Evolutionary conservation across 768 basidiomycete species (phyloP), one percentile per base, ranked within the genome.

Genomic region (Paxillus involutus): DNA sequence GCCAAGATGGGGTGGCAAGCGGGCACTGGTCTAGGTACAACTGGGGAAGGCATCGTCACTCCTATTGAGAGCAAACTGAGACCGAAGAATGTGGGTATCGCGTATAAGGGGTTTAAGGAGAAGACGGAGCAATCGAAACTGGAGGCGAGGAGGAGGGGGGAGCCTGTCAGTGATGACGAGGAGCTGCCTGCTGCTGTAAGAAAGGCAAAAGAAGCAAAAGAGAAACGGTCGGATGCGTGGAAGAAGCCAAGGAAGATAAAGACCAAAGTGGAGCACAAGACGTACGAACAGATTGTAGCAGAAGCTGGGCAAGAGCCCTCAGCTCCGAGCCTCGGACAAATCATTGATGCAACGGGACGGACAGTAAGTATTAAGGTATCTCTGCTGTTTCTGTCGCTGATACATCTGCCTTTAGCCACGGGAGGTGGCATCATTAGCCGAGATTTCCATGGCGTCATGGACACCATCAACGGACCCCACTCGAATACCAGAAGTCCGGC

Each of bases 1-100:
- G 82, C 83, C 30, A 98, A 95, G 75, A 94, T 95, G 88, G 97
- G 97, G 8, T 99, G 97, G 96, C 77, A 86, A 65, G 75, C 86
- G 0, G 96, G 87, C 4, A 78, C 78, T 3, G 94, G 94, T 60
- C 78, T 96, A 9, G 94, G 94, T 57, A 70, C 79, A 1, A 72
- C 73, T 2, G 87, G 88, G 1, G 84, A 88, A 60, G 94, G 94
- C 61, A 95, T 95, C 47, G 83, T 92, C n/a, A 84, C 85, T 5
- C 94, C 94, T 0, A 78, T 97, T 13, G 92, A 95, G 67, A 84
- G 81, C 63, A 94, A 92, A 66, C 60, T 94, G 50, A 83, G 94
- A 6, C 91, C 89, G 7, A 87, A 88, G 71, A 86, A 86, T 59
- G 88, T 86, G 79, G 94, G 94, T 75, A 86, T 97, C 45, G 91